Conservation (phyloP, 331 rosid genomes). For the Quercus phellos region DNA sequence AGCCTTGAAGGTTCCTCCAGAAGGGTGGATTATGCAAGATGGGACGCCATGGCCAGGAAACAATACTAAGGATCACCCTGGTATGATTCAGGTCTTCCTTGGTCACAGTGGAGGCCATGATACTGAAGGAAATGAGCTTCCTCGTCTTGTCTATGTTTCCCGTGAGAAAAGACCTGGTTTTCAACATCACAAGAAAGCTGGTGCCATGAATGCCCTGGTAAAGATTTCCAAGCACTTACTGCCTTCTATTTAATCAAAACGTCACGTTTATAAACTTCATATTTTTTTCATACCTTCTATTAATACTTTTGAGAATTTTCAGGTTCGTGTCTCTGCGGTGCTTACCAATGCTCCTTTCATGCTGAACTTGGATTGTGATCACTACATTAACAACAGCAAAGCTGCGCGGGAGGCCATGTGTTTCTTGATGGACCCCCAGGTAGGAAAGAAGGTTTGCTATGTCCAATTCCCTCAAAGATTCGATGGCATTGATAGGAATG, state of each 20-base stretch:
- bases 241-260: conserved; percentile 9
- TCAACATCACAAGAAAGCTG: conserved; percentile 87
- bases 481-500: conserved; percentile 80
- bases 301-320: conserved; percentile 21
- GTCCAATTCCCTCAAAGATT: conserved; percentile 93
- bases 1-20: conserved; percentile 63
- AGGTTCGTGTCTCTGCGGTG: conserved; percentile 94
- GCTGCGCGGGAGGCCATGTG: conserved; percentile 89
- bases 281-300: background rate
- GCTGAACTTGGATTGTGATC: conserved; percentile 95
- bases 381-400: conserved; percentile 84
- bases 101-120: conserved; percentile 76
- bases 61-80: conserved; percentile 88
- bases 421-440: conserved; percentile 88
- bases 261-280: conserved; percentile 1
- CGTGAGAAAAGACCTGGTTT: conserved; percentile 97
- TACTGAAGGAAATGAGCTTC: conserved; percentile 74
- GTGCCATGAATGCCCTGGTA: conserved; percentile 93
- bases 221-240: conserved; percentile 4
- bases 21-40: conserved; percentile 98
- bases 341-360: conserved; percentile 90
- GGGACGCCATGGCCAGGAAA: conserved; percentile 99
- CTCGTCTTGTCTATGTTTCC: conserved; percentile 86
- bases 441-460: conserved; percentile 73
- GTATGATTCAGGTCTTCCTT: conserved; percentile 94